Percentiles rank a stretch among this genome's conserved stretches.
phyloP scores from a whole-genome alignment of 73 alveolate genomes.

The Effrenium voratum region DNA sequence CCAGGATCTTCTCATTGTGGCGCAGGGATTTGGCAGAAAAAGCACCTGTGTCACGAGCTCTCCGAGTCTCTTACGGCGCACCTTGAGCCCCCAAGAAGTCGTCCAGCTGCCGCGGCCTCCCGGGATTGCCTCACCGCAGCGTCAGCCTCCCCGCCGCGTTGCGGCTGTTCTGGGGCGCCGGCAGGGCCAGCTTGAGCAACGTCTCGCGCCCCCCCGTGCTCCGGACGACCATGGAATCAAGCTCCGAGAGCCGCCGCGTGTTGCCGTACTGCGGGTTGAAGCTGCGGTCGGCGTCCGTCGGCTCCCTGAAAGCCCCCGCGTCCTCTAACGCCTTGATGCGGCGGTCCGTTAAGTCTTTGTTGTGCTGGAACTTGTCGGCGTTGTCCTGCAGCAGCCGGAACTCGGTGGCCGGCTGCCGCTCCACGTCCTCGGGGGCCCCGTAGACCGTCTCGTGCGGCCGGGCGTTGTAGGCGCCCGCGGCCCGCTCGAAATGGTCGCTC shows the following conservation, averaged over 20 bases:
- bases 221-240: not conserved
- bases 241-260: not conserved
- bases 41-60: too few relatives aligned
- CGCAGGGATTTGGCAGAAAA: too few relatives aligned
- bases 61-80: too few relatives aligned
- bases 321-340: not conserved
- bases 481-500: not conserved
- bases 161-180: not conserved
- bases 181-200: constrained; percentile 1
- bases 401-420: not conserved
- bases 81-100: too few relatives aligned
- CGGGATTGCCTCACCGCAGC: not conserved
- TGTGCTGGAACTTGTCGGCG: constrained; percentile 2
- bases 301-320: not conserved
- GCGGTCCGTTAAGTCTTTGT: not conserved
- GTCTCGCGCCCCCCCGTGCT: not conserved
- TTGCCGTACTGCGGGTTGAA: not conserved
- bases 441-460: constrained; percentile 25
- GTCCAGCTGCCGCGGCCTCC: not conserved
- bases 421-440: not conserved
- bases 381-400: not conserved
- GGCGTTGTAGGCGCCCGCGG: not conserved
- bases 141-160: not conserved
- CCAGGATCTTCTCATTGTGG: too few relatives aligned
- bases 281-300: not conserved